Conservation (phyloP, 2,329 filamentous ascomycete genomes). For the Phaeosphaeria sp. region DNA sequence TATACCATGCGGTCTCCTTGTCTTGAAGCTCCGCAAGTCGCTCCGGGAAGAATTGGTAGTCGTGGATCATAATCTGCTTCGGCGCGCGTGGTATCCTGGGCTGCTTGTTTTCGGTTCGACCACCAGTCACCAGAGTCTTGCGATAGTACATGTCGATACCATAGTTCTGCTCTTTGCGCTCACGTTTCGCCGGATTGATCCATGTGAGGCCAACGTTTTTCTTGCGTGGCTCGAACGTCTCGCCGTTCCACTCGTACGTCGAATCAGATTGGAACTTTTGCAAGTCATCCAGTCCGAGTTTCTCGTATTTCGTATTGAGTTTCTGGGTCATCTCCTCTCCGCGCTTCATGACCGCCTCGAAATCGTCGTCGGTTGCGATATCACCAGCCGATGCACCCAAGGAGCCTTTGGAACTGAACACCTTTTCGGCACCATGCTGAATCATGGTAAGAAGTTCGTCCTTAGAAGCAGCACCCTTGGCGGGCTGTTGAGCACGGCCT, state of each 20-base stretch:
- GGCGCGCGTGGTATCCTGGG: constrained; percentile 95
- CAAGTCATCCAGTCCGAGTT: constrained; percentile 93
- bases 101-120: constrained; percentile 81
- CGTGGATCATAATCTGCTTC: constrained; percentile 89
- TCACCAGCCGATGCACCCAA: constrained; percentile 65
- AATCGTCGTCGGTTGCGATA: constrained; percentile 83
- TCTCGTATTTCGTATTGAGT: constrained; percentile 93
- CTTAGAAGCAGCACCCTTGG: constrained; percentile 91
- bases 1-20: constrained; percentile 92
- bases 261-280: constrained; percentile 98
- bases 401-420: constrained; percentile 78
- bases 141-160: constrained; percentile 99
- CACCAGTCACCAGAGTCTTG: constrained; percentile 83
- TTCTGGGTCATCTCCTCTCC: constrained; percentile 90
- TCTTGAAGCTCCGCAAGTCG: constrained; percentile 89
- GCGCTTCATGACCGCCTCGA: constrained; percentile 84
- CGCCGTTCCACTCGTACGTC: constrained; percentile 98
- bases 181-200: constrained; percentile 98
- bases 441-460: constrained; percentile 98
- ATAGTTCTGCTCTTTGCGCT: constrained; percentile 97
- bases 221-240: constrained; percentile 84
- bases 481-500: constrained; percentile 87
- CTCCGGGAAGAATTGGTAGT: constrained; percentile 96
- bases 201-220: constrained; percentile 92
- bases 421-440: constrained; percentile 94